Conservation (phyloP, 2,329 filamentous ascomycete species). For the Fulvia fulva region DNA sequence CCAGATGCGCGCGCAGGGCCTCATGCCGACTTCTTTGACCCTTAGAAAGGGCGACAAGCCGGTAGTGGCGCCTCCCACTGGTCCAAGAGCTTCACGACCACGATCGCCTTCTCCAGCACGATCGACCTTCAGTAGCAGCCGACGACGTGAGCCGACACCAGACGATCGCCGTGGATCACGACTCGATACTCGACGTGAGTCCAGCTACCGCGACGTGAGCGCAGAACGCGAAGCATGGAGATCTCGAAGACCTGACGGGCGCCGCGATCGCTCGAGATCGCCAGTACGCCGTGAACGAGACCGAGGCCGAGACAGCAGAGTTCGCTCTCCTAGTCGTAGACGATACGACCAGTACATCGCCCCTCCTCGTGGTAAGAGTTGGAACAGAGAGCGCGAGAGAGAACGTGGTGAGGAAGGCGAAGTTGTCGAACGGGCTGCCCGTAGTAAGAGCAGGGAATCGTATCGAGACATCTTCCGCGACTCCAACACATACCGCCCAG, state of each 20-base stretch:
- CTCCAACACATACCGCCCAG: constrained; percentile 14
- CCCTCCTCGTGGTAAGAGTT: constrained; percentile 16
- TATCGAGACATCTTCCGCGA: constrained; percentile 7
- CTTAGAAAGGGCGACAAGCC: constrained; percentile 29
- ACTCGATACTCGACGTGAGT: constrained; percentile 21
- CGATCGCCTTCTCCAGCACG: constrained; percentile 29
- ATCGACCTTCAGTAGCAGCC: constrained; percentile 22
- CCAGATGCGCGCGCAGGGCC: constrained; percentile 30
- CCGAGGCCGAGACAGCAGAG: constrained; percentile 19
- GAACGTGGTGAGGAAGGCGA: constrained; percentile 34
- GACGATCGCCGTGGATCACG: constrained; percentile 23
- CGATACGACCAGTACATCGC: constrained; percentile 10
- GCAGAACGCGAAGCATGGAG: constrained; percentile 33
- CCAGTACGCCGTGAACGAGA: constrained; percentile 5
- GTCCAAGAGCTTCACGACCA: constrained; percentile 19
- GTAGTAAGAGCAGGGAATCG: constrained; percentile 18
- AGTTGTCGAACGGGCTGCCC: constrained; percentile 26
- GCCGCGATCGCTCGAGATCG: constrained; percentile 19
- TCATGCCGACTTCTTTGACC: constrained; percentile 32
- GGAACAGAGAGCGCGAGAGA: constrained; percentile 39
- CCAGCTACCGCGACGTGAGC: constrained; percentile 31
- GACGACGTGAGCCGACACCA: constrained; percentile 24
- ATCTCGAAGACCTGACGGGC: constrained; percentile 11
- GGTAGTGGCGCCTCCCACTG: constrained; percentile 13
- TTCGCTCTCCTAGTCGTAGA: constrained; percentile 12